Percentiles rank a stretch among this genome's conserved stretches.
phyloP scores from a whole-genome alignment of 768 basidiomycete species.

The Podaxis pistillaris region DNA sequence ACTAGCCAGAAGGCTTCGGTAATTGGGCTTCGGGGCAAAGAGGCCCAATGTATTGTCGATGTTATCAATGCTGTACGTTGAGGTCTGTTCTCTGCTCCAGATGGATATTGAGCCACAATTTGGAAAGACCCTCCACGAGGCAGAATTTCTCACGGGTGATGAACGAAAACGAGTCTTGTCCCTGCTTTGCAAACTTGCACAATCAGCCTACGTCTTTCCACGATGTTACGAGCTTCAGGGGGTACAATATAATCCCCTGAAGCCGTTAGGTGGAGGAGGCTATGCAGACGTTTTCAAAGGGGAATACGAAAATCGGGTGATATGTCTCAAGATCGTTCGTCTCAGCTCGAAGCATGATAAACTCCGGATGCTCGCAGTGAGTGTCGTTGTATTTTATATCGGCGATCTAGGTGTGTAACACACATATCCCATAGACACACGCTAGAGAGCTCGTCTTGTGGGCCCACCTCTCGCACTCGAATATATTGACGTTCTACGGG shows the following conservation, averaged over 20 bases:
- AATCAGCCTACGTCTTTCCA: not conserved
- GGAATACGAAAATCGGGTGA: not conserved
- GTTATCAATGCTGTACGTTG: too few relatives aligned
- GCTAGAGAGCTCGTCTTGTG: slow-evolving; percentile 29
- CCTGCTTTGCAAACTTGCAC: not conserved
- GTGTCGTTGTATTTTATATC: not conserved
- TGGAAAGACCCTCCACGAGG: too few relatives aligned
- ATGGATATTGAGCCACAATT: too few relatives aligned
- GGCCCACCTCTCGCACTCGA: slow-evolving; percentile 31
- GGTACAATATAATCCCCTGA: not conserved
- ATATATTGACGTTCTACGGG: slow-evolving; percentile 34
- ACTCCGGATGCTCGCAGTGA: not conserved
- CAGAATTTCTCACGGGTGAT: not conserved
- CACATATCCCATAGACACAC: not conserved
- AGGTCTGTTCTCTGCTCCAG: too few relatives aligned
- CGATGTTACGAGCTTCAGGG: not conserved
- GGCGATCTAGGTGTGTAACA: not conserved
- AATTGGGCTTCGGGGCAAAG: too few relatives aligned
- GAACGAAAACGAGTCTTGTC: not conserved
- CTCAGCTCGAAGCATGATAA: not conserved
- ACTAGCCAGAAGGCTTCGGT: too few relatives aligned
- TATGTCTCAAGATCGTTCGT: slow-evolving; percentile 3
- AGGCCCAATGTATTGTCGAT: too few relatives aligned
- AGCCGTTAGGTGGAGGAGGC: slow-evolving; percentile 1
- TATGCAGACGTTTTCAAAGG: slow-evolving; percentile 4